phyloP scores from a whole-genome alignment of 768 basidiomycete species.

The Sarcomyxa edulis region DNA sequence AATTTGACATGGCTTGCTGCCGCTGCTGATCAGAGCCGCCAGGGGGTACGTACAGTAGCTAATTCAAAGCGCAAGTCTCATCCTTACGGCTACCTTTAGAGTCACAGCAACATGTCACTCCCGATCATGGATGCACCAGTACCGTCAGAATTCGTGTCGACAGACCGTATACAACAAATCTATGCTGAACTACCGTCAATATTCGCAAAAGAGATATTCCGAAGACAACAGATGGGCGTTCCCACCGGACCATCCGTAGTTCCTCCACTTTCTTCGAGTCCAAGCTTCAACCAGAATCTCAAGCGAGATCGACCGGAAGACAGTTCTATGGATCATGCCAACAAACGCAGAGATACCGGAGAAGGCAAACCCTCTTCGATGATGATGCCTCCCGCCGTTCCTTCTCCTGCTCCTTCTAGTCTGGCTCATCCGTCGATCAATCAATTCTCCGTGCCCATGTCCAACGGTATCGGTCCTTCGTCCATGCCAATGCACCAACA shows the following conservation, averaged over 20 bases:
- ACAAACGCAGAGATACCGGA: slow-evolving; percentile 69
- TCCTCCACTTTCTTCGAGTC: too few species aligned
- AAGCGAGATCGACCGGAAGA: slow-evolving; percentile 66
- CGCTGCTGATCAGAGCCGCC: slow-evolving; percentile 52
- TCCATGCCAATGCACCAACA: slow-evolving; percentile 3
- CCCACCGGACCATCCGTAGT: slow-evolving; percentile 7
- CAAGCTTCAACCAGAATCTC: slow-evolving; percentile 25
- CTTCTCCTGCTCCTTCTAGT: slow-evolving; percentile 24
- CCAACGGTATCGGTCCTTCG: slow-evolving; percentile 15
- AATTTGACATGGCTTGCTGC: slow-evolving; percentile 71
- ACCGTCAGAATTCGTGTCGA: slow-evolving; percentile 44
- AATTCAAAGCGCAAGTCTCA: background rate
- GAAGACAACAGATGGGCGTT: slow-evolving; percentile 31
- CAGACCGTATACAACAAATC: slow-evolving; percentile 58
- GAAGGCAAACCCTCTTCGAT: slow-evolving; percentile 42
- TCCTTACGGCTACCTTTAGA: slow-evolving; percentile 12
- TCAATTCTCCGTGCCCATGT: slow-evolving; percentile 26
- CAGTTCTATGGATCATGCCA: slow-evolving; percentile 24
- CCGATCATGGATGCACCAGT: slow-evolving; percentile 54
- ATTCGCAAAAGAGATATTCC: slow-evolving; percentile 59
- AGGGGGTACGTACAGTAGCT: slow-evolving; percentile 31
- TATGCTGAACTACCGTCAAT: slow-evolving; percentile 56
- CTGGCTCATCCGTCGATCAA: slow-evolving; percentile 13
- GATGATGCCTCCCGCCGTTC: slow-evolving; percentile 34
- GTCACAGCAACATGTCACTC: slow-evolving; percentile 30